These are phyloP conservation scores for Dichomitus squalens DNA, from an alignment of 1,284 basidiomycete species.

Conservation along the genomic window DNA sequence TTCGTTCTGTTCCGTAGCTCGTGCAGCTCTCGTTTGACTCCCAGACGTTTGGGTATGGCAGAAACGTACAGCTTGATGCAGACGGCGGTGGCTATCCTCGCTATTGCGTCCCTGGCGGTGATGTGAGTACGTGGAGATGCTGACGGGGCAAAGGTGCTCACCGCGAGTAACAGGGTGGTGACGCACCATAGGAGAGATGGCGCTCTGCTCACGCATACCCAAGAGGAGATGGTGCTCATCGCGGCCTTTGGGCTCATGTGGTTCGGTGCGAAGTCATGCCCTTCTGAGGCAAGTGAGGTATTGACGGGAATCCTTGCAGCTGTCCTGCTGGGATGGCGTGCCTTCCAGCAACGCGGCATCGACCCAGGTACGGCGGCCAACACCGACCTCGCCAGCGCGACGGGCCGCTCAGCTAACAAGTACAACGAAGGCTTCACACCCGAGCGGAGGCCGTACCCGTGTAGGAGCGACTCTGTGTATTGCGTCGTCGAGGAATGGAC, in stretches of 20 bases:
- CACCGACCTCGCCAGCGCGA: conserved; percentile 18
- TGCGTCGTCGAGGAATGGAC: conserved; percentile 76
- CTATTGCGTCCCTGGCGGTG: conserved; percentile 60
- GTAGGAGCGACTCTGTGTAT: conserved; percentile 58
- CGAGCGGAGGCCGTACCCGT: conserved; percentile 50
- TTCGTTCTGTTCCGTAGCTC: background rate
- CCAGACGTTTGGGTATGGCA: conserved; percentile 27
- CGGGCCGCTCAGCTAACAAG: conserved; percentile 12
- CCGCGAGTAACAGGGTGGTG: conserved; percentile 47
- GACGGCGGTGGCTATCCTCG: conserved; percentile 68
- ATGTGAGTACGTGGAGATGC: conserved; percentile 48
- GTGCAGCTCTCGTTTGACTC: background rate
- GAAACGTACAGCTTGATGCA: conserved; percentile 73
- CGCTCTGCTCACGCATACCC: conserved; percentile 60
- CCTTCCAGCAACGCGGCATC: conserved; percentile 23
- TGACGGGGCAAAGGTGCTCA: conserved; percentile 1
- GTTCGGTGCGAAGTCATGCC: conserved; percentile 53
- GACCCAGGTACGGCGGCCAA: conserved; percentile 16
- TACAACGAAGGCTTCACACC: conserved; percentile 34
- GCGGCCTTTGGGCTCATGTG: conserved; percentile 70
- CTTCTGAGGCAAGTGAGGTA: background rate
- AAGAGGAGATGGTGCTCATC: conserved; percentile 73
- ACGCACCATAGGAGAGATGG: conserved; percentile 63
- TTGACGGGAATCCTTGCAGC: conserved; percentile 25
- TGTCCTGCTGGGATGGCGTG: conserved; percentile 35